Evolutionary conservation across 768 basidiomycete genomes (phyloP), one percentile per base, ranked within the genome.

Genomic region (Kwoniella botswanensis): DNA sequence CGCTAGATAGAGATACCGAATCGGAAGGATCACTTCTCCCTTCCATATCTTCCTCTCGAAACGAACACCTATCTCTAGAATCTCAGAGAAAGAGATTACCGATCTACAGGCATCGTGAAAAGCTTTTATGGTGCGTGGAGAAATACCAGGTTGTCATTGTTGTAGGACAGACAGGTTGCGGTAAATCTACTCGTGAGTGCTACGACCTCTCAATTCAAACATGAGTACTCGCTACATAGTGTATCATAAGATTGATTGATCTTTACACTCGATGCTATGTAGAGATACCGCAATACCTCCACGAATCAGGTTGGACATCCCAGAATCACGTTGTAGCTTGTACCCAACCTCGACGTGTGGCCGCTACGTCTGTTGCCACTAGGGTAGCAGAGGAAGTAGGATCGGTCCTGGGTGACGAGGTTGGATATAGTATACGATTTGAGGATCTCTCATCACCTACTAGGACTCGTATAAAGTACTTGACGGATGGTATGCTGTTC

Each of bases 401-500:
- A 6, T 88, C 90, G 2, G 85, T 90, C 3, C 86, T 98, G 22
- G 97, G 97, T 12, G 93, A 97, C 71, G 82, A 83, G 65, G 95
- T 99, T 75, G 97, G 97, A 7, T 99, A 99, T 81, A 92, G 92
- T 6, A 98, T 99, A 72, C 90, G 97, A 10, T 98, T 98, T 71
- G 97, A 99, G 82, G 93, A 97, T 75, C 89, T 96, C 63, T 92
- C 91, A 77, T 88, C 88, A 80, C 93, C 92, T 76, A 88, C 91
- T 35, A 86, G 89, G 63, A 98, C 97, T 1, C 88, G 93, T 29
- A 93, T 99, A 82, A 87, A 94, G 53, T 99, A 98, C 83, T 88
- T 98, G 89, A 99, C 97, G 42, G 97, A 99, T 82, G 97, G 97
- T 56, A 95, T 98, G 90, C 89, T 99, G 46, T 98, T 98, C 82